Evolutionary conservation across 805 yeast species (phyloP), one percentile per base, ranked within the genome.

Genomic region (Lipomyces kockii): DNA sequence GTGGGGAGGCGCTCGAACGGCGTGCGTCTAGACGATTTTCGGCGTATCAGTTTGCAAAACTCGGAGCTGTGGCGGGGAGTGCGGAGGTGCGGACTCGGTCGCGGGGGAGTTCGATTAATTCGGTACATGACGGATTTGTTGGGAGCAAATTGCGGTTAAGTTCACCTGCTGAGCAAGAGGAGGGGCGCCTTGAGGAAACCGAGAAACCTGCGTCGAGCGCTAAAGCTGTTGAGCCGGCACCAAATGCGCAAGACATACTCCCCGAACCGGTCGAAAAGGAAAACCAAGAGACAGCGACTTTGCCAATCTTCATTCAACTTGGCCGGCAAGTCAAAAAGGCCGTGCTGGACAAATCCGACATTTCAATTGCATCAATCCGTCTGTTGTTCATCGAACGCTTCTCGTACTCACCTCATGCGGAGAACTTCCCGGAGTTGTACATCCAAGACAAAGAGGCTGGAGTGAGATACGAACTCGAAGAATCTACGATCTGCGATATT

Each of bases 11-110:
- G 2, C 80, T 95, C 39, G 96, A 89, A 80, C 84, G 99, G 72
- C 85, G 97, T 69, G 99, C 98, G 0, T 93, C 98, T 0, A 89
- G 94, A 73, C 82, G 99, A 64, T 94, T 89, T 76, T 92, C 97
- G 4, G 97, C 98, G 0, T 94, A 93, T 69, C 98, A 94, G 75
- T 88, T 89, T 78, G 91, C 96, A 0, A 90, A 89, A 74, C 82
- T 90, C 11, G 81, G 71, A 2, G 71, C 59, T 25, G 37, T 63
- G 14, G 69, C 61, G 1, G 57, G 65, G 6, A 51, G 61, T 20
- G 61, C 61, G 17, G 67, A 61, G 32, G 37, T 54, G 25, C 39
- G 52, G 9, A 49, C 52, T 27, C 35, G 61, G 9, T 56, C 58
- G n/a, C 20, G 59, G n/a, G 63, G 60, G 8, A 60, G 25, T 35